Evolutionary conservation across 345 rosid genomes (phyloP).

Genomic region (Eucalyptus cloeziana): DNA sequence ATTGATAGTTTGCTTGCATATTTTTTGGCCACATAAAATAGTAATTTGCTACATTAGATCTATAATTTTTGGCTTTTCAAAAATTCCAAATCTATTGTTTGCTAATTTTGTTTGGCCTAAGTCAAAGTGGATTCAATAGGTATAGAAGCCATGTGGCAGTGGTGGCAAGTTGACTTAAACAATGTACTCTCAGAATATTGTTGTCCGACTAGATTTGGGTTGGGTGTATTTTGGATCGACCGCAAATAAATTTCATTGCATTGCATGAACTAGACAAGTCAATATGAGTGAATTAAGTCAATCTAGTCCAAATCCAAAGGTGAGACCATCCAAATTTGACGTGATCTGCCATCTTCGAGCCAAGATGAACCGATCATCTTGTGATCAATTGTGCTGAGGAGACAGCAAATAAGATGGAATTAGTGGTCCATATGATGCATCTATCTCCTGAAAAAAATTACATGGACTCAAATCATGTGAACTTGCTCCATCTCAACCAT

Average conservation of each 20-base stretch:
- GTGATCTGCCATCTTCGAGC: background rate
- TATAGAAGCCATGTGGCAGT: background rate
- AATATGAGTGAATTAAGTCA: background rate
- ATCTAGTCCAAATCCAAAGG: background rate
- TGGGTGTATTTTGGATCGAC: accelerated
- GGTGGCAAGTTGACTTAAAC: background rate
- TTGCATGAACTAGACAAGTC: background rate
- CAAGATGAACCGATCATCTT: background rate
- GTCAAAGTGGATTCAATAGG: background rate
- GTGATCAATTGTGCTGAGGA: background rate
- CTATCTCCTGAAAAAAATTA: background rate
- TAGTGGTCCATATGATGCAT: background rate
- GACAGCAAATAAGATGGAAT: background rate
- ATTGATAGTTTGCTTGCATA: too few species aligned
- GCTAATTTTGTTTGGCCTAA: background rate
- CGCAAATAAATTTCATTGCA: accelerated
- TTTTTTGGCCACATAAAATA: background rate
- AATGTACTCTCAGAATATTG: too few species aligned
- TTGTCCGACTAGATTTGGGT: background rate
- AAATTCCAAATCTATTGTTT: background rate
- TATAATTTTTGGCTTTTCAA: background rate
- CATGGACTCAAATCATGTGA: background rate
- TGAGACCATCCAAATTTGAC: background rate
- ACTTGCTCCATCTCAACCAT: background rate
- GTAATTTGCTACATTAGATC: background rate